Evolutionary conservation across 768 basidiomycete species (phyloP).

Genomic region (Hebeloma cylindrosporum): DNA sequence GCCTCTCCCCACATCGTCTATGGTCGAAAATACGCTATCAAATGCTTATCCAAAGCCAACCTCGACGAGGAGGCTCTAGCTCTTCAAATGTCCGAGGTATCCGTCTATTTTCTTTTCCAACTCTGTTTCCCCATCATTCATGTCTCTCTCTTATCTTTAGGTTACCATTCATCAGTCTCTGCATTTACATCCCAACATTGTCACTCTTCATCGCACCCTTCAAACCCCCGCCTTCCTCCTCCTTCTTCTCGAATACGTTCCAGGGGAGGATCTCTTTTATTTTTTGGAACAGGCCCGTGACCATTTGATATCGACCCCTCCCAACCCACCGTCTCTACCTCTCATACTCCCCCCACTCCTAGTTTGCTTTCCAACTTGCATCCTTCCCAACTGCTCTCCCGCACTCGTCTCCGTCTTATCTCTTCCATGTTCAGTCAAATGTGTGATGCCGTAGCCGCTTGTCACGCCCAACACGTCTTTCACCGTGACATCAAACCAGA

Average conservation of each 20-base stretch:
- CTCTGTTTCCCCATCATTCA: slow-evolving; percentile 15
- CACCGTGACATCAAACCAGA: slow-evolving; percentile 99
- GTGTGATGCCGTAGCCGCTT: slow-evolving; percentile 96
- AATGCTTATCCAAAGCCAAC: slow-evolving; percentile 93
- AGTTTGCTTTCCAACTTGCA: slow-evolving; percentile 83
- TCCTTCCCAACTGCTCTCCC: slow-evolving; percentile 79
- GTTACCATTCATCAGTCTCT: slow-evolving; percentile 95
- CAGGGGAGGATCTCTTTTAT: slow-evolving; percentile 96
- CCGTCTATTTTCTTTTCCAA: slow-evolving; percentile 19
- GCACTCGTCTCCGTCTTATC: slow-evolving; percentile 87
- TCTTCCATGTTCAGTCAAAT: slow-evolving; percentile 98
- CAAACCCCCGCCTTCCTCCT: slow-evolving; percentile 91
- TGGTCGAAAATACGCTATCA: slow-evolving; percentile 89
- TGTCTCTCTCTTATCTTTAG: slow-evolving; percentile 35
- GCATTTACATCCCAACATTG: slow-evolving; percentile 88
- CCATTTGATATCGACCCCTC: slow-evolving; percentile 46
- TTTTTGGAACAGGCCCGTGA: slow-evolving; percentile 96
- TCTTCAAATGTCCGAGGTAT: slow-evolving; percentile 89
- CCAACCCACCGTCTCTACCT: slow-evolving; percentile 42
- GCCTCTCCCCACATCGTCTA: slow-evolving; percentile 47
- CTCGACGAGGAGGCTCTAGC: slow-evolving; percentile 84
- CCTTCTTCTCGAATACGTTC: slow-evolving; percentile 92
- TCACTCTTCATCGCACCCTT: slow-evolving; percentile 89
- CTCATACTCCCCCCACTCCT: slow-evolving; percentile 89
- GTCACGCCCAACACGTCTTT: slow-evolving; percentile 87